Percentiles rank a stretch among this genome's conserved stretches.
phyloP scores from a whole-genome alignment of 2,329 filamentous ascomycete genomes.

The Xylariales sp. region DNA sequence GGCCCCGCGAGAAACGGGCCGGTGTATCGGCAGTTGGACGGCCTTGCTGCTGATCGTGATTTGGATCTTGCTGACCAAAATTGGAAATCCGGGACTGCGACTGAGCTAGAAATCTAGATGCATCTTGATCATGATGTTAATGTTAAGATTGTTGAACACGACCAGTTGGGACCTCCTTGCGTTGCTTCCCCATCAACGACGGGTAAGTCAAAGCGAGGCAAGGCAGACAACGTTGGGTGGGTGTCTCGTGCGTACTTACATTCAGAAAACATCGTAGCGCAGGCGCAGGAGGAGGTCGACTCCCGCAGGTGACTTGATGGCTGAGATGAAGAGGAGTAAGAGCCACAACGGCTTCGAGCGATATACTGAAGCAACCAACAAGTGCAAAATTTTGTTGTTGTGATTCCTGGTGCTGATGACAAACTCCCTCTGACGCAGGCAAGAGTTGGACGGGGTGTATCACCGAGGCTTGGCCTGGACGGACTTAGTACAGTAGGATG shows the following conservation, averaged over 20 bases:
- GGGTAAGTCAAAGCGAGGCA: not conserved
- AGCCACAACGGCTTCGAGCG: too few relatives aligned
- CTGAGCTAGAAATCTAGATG: constrained; percentile 92
- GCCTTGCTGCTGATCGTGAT: constrained; percentile 3
- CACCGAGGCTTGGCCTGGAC: too few relatives aligned
- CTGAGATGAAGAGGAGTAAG: too few relatives aligned
- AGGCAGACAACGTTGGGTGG: not conserved
- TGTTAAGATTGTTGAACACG: too few relatives aligned
- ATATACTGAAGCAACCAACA: too few relatives aligned
- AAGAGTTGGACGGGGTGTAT: too few relatives aligned
- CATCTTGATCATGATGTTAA: constrained; percentile 49
- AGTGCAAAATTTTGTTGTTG: too few relatives aligned
- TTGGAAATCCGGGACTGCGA: constrained; percentile 85
- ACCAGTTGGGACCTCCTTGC: too few relatives aligned
- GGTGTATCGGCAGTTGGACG: constrained; percentile 11
- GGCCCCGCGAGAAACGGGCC: constrained; percentile 23
- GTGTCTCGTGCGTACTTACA: constrained; percentile 56
- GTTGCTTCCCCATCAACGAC: too few relatives aligned
- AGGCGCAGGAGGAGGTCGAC: constrained; percentile 22
- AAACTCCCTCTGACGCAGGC: too few relatives aligned
- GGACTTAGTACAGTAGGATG: too few relatives aligned
- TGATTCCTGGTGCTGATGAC: too few relatives aligned
- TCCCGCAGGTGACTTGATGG: constrained; percentile 15
- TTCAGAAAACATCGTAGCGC: constrained; percentile 71
- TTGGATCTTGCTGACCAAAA: constrained; percentile 56